Evolutionary conservation across 2,329 filamentous ascomycete genomes (phyloP).

Genomic region (Aspergillus sp.): DNA sequence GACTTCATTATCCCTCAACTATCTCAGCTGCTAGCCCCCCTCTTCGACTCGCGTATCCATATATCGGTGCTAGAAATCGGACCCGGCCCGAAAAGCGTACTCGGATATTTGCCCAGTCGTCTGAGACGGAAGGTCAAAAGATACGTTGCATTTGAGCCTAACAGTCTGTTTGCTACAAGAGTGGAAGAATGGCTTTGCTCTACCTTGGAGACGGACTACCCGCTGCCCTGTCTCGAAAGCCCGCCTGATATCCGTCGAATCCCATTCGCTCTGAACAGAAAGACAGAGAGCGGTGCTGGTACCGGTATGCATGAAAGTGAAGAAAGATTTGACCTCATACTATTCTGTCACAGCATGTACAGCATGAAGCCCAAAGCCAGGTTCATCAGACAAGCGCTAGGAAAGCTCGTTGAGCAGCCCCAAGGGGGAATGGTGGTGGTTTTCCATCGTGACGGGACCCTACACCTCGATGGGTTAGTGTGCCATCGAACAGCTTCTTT

Average conservation of each 20-base stretch:
- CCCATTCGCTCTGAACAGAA: conserved; percentile 14
- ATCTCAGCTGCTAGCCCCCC: conserved; percentile 32
- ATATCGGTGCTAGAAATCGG: conserved; percentile 56
- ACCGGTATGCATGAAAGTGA: conserved; percentile 14
- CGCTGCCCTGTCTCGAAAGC: conserved; percentile 8
- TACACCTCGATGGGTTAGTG: conserved; percentile 45
- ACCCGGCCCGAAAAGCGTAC: conserved; percentile 50
- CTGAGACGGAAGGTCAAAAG: conserved; percentile 38
- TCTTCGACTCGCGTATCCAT: conserved; percentile 34
- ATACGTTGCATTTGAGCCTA: conserved; percentile 53
- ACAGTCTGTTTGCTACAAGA: conserved; percentile 37
- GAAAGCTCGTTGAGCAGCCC: conserved; percentile 37
- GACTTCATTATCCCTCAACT: conserved; percentile 46
- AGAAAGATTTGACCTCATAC: conserved; percentile 47
- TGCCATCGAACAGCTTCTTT: conserved; percentile 44
- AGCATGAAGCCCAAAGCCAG: conserved; percentile 47
- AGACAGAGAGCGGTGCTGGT: conserved; percentile 11
- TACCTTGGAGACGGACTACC: conserved; percentile 16
- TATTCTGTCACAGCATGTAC: conserved; percentile 62
- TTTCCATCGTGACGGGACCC: conserved; percentile 47
- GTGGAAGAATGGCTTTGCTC: conserved; percentile 40
- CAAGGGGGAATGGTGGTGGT: conserved; percentile 42
- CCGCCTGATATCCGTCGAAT: conserved; percentile 4
- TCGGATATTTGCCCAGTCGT: conserved; percentile 42
- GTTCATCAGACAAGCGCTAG: conserved; percentile 43